Evolutionary conservation across 169 alveolate species (phyloP).

Genomic region (Hammondia hammondi): DNA sequence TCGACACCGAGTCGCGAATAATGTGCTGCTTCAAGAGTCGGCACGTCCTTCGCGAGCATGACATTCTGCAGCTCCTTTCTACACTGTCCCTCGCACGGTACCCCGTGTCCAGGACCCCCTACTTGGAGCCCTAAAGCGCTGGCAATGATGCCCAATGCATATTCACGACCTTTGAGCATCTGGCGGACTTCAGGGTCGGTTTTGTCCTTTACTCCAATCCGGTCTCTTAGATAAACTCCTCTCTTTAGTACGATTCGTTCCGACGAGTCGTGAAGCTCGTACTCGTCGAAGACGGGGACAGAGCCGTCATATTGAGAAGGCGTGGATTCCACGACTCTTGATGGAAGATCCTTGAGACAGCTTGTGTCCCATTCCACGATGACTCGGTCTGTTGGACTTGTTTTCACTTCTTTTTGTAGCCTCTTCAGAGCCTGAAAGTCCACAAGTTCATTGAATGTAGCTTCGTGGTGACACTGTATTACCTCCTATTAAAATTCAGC

Average conservation of each 20-base stretch:
- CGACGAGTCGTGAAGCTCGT: slow-evolving; percentile 34
- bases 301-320: neutral
- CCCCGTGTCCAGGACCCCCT: neutral
- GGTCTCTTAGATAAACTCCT: neutral
- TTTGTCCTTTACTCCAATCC: slow-evolving; percentile 18
- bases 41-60: slow-evolving; percentile 24
- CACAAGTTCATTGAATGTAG: neutral
- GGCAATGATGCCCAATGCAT: slow-evolving; percentile 39
- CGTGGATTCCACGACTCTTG: neutral
- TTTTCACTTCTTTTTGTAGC: slow-evolving; percentile 5
- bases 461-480: neutral
- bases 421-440: slow-evolving; percentile 8
- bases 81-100: slow-evolving; percentile 28
- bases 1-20: slow-evolving; percentile 39
- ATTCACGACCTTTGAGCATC: slow-evolving; percentile 15
- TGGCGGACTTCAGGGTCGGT: slow-evolving; percentile 42
- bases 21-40: slow-evolving; percentile 30
- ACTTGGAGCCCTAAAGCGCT: neutral
- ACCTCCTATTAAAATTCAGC: no score
- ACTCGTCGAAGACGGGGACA: slow-evolving; percentile 6
- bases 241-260: slow-evolving; percentile 15
- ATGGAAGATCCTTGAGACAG: slow-evolving; percentile 10
- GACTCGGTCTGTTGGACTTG: slow-evolving; percentile 32
- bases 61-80: slow-evolving; percentile 14
- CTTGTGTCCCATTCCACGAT: slow-evolving; percentile 36